A percentile compares a stretch with the other conserved stretches of the same genome.
These are phyloP conservation scores for Zoysia japonica DNA, from an alignment of 176 grass and related monocot species.

Conservation along the genomic window DNA sequence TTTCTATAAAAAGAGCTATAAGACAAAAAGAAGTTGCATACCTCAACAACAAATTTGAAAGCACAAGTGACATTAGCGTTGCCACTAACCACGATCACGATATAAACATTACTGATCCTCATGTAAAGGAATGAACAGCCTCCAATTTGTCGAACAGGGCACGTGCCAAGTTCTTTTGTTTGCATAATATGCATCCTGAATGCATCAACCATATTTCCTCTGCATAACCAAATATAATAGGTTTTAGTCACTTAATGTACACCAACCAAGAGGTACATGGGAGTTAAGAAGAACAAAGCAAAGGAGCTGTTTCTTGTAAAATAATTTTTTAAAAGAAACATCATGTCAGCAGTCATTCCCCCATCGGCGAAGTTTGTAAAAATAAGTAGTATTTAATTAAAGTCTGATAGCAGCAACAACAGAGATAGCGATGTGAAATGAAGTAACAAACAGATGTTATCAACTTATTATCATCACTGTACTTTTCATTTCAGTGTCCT, in stretches of 20 bases:
- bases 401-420: background rate
- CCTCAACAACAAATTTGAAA: constrained; percentile 97
- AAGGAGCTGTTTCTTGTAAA: background rate
- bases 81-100: constrained; percentile 91
- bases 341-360: no score
- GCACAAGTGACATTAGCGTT: constrained; percentile 93
- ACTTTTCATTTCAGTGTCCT: background rate
- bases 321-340: background rate
- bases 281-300: constrained; percentile 1
- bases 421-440: background rate
- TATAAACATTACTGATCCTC: constrained; percentile 97
- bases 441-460: background rate
- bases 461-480: background rate
- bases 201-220: constrained; percentile 96
- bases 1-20: constrained; percentile 1
- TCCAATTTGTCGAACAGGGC: constrained; percentile 90
- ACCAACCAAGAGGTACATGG: background rate
- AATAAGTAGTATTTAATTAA: background rate
- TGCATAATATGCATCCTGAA: constrained; percentile 98
- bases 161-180: constrained; percentile 92
- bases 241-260: constrained; percentile 16
- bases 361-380: no score
- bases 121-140: constrained; percentile 93
- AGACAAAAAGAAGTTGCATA: constrained; percentile 31
- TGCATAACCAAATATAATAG: constrained; percentile 28